Conservation (phyloP, 2,329 filamentous ascomycete species). For the Torrubiellomyces zombiae region DNA sequence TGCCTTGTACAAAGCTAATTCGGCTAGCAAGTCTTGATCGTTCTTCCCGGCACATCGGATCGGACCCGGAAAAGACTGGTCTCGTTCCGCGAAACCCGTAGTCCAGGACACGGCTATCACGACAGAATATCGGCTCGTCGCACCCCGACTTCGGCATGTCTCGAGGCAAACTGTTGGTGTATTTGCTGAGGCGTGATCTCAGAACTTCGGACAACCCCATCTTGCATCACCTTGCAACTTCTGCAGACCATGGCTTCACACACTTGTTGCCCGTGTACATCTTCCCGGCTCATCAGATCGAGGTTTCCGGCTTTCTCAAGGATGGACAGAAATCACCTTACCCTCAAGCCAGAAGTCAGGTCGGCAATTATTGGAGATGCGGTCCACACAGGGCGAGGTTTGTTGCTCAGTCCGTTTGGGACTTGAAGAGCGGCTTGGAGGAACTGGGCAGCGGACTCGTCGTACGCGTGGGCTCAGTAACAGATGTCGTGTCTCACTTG, state of each 20-base stretch:
- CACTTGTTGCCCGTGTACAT: conserved; percentile 58
- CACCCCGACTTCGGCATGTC: conserved; percentile 15
- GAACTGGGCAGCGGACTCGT: conserved; percentile 41
- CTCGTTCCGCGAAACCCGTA: no score
- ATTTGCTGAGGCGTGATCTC: conserved; percentile 56
- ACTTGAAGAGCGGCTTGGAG: conserved; percentile 47
- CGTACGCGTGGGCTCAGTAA: conserved; percentile 44
- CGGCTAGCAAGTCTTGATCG: no score
- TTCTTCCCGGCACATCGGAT: no score
- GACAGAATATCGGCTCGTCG: background rate
- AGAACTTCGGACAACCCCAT: conserved; percentile 61
- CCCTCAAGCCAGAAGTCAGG: conserved; percentile 46
- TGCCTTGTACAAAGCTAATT: no score
- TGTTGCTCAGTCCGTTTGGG: conserved; percentile 55
- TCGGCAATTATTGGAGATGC: conserved; percentile 56
- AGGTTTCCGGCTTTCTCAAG: conserved; percentile 57
- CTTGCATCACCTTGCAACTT: conserved; percentile 38
- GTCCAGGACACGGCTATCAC: background rate
- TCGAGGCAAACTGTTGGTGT: conserved; percentile 41
- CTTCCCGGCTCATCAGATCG: conserved; percentile 53
- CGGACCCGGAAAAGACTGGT: no score
- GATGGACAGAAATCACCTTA: conserved; percentile 42
- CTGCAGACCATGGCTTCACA: conserved; percentile 36
- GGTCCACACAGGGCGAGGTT: conserved; percentile 58
- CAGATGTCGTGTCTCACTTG: conserved; percentile 42